A percentile compares a stretch with the other conserved stretches of the same genome.
Evolutionary conservation across 129 eudicot genomes (phyloP).

Genomic region (Sambucus nigra): DNA sequence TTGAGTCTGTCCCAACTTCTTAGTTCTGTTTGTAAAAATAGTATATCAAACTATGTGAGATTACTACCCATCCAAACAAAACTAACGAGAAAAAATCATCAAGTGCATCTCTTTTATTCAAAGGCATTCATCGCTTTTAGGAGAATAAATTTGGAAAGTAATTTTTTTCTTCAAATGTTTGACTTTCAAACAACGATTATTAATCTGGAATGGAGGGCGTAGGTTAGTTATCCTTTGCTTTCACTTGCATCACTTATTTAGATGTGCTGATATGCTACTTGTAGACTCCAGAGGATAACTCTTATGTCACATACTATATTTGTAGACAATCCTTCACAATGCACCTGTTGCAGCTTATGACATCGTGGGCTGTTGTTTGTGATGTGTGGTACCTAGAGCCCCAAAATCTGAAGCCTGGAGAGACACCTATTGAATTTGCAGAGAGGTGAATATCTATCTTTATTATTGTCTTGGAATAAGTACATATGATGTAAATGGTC

Average conservation of each 20-base stretch:
- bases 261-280: not conserved
- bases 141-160: too few species aligned
- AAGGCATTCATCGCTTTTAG: too few species aligned
- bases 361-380: conserved; percentile 99
- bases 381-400: conserved; percentile 99
- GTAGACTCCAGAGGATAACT: not conserved
- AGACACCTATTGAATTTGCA: conserved; percentile 92
- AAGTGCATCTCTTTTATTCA: too few species aligned
- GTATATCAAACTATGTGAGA: too few species aligned
- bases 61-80: too few species aligned
- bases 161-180: too few species aligned
- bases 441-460: conserved; percentile 47
- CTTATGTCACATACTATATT: not conserved
- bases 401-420: conserved; percentile 87
- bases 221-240: too few species aligned
- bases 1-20: too few species aligned
- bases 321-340: conserved; percentile 94
- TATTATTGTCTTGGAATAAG: not conserved
- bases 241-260: not conserved
- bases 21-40: too few species aligned
- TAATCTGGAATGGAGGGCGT: too few species aligned
- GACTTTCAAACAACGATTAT: too few species aligned
- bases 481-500: not conserved
- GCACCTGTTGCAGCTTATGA: conserved; percentile 96
- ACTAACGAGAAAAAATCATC: too few species aligned